A percentile compares a stretch with the other conserved stretches of the same genome.
These are phyloP conservation scores for Ceratobasidium sp. DNA, from an alignment of 1,284 basidiomycete species.

Conservation along the genomic window DNA sequence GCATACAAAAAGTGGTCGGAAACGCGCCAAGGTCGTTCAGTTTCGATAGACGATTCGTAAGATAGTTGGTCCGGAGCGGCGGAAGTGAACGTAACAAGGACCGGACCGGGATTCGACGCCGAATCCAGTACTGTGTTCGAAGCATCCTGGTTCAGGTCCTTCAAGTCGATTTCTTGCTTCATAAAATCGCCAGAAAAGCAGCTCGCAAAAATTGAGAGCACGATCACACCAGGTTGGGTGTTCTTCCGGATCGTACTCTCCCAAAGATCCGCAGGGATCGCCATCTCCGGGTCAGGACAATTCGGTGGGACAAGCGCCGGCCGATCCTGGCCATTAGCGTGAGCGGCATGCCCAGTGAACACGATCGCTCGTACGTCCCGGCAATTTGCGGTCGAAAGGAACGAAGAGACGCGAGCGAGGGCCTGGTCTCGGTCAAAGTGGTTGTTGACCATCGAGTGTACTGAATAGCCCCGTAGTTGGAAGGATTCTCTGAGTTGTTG, in stretches of 20 bases:
- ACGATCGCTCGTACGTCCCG: constrained; percentile 4
- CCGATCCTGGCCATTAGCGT: not conserved
- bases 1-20: constrained; percentile 10
- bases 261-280: constrained; percentile 8
- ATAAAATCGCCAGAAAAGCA: constrained; percentile 32
- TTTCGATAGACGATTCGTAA: constrained; percentile 3
- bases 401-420: not conserved
- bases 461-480: not conserved
- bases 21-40: not conserved
- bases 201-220: constrained; percentile 28
- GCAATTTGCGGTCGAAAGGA: not conserved
- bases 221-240: constrained; percentile 10
- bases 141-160: not conserved
- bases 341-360: constrained; percentile 9
- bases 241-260: constrained; percentile 3
- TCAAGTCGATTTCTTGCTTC: not conserved
- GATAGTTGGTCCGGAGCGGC: not conserved
- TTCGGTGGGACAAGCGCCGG: constrained; percentile 10
- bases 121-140: not conserved
- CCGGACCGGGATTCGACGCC: not conserved
- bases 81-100: constrained; percentile 13
- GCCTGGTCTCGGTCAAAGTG: not conserved
- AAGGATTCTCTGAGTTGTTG: not conserved
- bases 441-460: constrained; percentile 13
- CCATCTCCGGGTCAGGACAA: not conserved